Conservation (phyloP, 192 early-diverging fungal species). For the Linnemannia schmuckeri region DNA sequence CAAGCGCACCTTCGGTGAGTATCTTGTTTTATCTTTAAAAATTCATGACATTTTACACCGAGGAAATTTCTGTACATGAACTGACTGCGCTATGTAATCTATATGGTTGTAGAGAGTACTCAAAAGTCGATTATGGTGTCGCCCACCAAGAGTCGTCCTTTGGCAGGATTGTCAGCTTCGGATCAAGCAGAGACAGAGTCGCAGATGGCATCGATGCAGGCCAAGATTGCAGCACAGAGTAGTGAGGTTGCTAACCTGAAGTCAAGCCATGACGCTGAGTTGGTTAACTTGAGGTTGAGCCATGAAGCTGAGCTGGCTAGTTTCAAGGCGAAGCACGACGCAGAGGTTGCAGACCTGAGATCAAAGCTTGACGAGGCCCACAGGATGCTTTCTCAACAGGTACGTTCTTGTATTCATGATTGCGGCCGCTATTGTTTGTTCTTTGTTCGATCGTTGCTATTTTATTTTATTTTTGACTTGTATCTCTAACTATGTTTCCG, state of each 20-base stretch:
- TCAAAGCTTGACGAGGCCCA: constrained; percentile 24
- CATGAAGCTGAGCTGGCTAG: constrained; percentile 26
- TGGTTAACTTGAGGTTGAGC: not conserved
- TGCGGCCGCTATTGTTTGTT: not conserved
- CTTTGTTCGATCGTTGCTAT: not conserved
- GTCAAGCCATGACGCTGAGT: not conserved
- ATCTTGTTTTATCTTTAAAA: constrained; percentile 39
- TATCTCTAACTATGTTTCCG: not conserved
- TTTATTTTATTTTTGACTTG: not conserved
- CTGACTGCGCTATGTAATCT: constrained; percentile 24
- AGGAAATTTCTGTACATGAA: too few relatives aligned
- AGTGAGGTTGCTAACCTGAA: constrained; percentile 35
- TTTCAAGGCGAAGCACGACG: constrained; percentile 20
- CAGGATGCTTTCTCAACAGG: constrained; percentile 18
- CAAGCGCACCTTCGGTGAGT: constrained; percentile 83
- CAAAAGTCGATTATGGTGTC: constrained; percentile 45
- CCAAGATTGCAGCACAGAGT: constrained; percentile 31
- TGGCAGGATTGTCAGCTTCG: not conserved
- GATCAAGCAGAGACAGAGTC: constrained; percentile 41
- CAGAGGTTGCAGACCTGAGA: constrained; percentile 33
- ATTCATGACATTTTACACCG: not conserved
- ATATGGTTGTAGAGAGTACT: constrained; percentile 37
- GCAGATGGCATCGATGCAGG: constrained; percentile 44
- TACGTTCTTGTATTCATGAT: not conserved
- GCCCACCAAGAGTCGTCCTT: constrained; percentile 13